Evolutionary conservation across 164 flowering plant species (phyloP).

Genomic region (Stephania yunnanensis): DNA sequence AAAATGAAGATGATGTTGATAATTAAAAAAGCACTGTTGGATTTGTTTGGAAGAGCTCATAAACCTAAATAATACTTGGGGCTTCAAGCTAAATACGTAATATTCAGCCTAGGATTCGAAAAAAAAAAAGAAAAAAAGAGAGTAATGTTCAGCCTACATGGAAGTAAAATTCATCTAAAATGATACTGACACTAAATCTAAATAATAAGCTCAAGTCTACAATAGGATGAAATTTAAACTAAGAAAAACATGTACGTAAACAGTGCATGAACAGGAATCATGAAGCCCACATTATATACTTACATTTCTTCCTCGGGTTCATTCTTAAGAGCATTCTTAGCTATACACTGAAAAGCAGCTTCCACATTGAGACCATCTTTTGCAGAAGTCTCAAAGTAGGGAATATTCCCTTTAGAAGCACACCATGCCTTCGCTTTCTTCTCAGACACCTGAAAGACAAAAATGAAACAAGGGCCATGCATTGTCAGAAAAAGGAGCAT

Average conservation of each 20-base stretch:
- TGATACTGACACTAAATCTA: background rate
- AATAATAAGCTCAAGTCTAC: background rate
- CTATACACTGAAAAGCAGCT: constrained; percentile 79
- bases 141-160: background rate
- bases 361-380: constrained; percentile 86
- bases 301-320: constrained; percentile 86
- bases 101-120: too few species aligned
- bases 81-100: too few species aligned
- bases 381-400: constrained; percentile 93
- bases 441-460: constrained; percentile 63
- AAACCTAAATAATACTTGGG: too few species aligned
- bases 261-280: background rate
- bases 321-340: constrained; percentile 75
- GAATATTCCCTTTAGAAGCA: constrained; percentile 87
- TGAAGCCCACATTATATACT: constrained; percentile 22
- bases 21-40: too few species aligned
- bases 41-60: too few species aligned
- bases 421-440: constrained; percentile 93
- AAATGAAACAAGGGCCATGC: background rate
- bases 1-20: too few species aligned
- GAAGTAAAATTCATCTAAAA: background rate
- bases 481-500: background rate
- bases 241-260: background rate
- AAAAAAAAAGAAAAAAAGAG: too few species aligned
- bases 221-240: background rate